Evolutionary conservation across 202 grass and related monocot genomes (phyloP), one percentile per base, ranked within the genome.

Genomic region (Bolboschoenoplectus hybrid): DNA sequence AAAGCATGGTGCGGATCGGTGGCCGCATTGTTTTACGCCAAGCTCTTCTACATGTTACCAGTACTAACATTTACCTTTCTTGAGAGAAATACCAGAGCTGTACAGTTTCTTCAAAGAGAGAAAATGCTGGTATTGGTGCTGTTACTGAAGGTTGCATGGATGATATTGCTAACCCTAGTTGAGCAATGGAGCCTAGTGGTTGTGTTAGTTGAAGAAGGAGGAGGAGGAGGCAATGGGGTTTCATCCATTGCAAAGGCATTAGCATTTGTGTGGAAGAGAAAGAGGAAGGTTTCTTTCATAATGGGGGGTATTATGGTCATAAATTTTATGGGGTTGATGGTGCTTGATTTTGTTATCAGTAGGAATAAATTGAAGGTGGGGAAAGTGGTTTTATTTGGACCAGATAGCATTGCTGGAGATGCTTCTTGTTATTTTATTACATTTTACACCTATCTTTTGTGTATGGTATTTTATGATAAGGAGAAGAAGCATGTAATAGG

Each of bases 181-280:
- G 75, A 80, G 75, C 75, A 80, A 60, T 80, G 53, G 51, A 80
- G 75, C 52, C 36, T 80, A n/a, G 75, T 80, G 3, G 38, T 80
- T 60, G 75, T 61, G 13, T 60, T 80, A 80, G 36, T 80, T 56
- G 74, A 78, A 80, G 75, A 76, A 53, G 47, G n/a, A 80, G 75
- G 75, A 80, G 75, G 55, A 53, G 47, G n/a, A 80, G 75, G 75
- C 13, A 80, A 60, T 80, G 75, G 75, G 5, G 43, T 80, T 12
- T 9, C 53, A 80, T 52, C 75, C 14, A 60, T 60, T 61, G 14
- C 53, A 11, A 61, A 43, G 53, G 75, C 75, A 60, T 39, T 9
- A 10, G 52, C 16, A 3, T 80, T 80, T 60, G 53, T 80, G 51
- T 7, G 53, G 16, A 80, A 60, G 75, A 80, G 75, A 43, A 80